phyloP scores from a whole-genome alignment of 176 grass and related monocot genomes.

The Cocos nucifera region DNA sequence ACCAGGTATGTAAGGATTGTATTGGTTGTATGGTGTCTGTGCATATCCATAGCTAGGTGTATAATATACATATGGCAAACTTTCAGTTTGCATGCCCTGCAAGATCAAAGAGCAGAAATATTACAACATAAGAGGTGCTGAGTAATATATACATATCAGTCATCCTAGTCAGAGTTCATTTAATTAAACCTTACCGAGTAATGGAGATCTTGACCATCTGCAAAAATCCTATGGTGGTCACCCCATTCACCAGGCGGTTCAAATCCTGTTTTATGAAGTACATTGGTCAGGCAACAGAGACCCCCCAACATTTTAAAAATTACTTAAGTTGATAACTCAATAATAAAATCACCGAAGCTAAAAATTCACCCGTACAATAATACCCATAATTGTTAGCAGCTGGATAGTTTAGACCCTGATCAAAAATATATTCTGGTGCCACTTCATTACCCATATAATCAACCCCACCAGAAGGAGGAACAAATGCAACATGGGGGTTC shows the following conservation, averaged over 20 bases:
- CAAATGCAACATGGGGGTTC: slow-evolving; percentile 23
- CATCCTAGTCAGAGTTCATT: not conserved
- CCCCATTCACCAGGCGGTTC: slow-evolving; percentile 64
- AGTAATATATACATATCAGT: too few species aligned
- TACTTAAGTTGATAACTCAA: not conserved
- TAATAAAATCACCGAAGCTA: not conserved
- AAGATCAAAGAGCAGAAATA: not conserved
- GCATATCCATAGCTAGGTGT: slow-evolving; percentile 46
- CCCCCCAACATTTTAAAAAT: not conserved
- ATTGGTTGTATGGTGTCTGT: slow-evolving; percentile 51
- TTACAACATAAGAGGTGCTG: too few species aligned
- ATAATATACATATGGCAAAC: slow-evolving; percentile 52
- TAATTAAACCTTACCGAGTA: slow-evolving; percentile 38
- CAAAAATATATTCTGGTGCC: slow-evolving; percentile 32
- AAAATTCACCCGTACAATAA: slow-evolving; percentile 37
- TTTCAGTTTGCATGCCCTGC: slow-evolving; percentile 49
- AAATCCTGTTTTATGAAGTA: slow-evolving; percentile 34
- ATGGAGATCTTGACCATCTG: slow-evolving; percentile 63
- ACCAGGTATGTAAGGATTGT: slow-evolving; percentile 42
- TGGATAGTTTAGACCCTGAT: slow-evolving; percentile 59
- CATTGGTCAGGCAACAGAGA: not conserved
- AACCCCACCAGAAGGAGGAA: slow-evolving; percentile 26
- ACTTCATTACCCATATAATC: slow-evolving; percentile 33
- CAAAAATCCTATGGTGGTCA: slow-evolving; percentile 36
- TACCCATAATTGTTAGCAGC: slow-evolving; percentile 40